phyloP scores from a whole-genome alignment of 495 filamentous ascomycete genomes.

The Chlorociboria aeruginascens region DNA sequence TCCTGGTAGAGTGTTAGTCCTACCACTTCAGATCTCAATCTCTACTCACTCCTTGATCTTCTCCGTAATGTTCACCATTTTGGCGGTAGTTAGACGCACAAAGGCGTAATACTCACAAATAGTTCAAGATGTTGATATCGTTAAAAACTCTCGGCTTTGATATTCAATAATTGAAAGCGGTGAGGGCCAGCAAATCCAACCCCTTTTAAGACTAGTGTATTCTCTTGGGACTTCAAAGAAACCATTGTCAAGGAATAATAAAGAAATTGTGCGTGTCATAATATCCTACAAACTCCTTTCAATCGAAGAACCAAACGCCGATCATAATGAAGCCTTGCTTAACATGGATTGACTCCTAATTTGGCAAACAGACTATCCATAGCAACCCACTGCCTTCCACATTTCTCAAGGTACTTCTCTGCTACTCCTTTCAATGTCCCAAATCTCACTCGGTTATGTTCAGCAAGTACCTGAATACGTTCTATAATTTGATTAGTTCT shows the following conservation, averaged over 20 bases:
- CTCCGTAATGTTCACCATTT: conserved; percentile 98
- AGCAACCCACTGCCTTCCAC: conserved; percentile 88
- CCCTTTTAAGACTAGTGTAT: not conserved
- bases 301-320: not conserved
- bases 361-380: conserved; percentile 81
- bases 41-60: conserved; percentile 91
- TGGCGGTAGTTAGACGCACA: conserved; percentile 30
- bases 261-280: not conserved
- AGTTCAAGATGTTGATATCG: not conserved
- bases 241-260: too few relatives aligned
- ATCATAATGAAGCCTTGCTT: not conserved
- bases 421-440: conserved; percentile 64
- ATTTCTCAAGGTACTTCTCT: conserved; percentile 80
- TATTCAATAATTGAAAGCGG: conserved; percentile 1
- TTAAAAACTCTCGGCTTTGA: not conserved
- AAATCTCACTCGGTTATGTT: conserved; percentile 70
- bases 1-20: conserved; percentile 43
- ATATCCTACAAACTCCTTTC: conserved; percentile 8
- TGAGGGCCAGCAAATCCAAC: conserved; percentile 1
- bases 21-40: not conserved
- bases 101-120: not conserved
- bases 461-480: conserved; percentile 55
- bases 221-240: too few relatives aligned
- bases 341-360: conserved; percentile 31
- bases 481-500: conserved; percentile 31